Evolutionary conservation across 495 filamentous ascomycete genomes (phyloP).

Genomic region (Hyaloscypha finlandica): DNA sequence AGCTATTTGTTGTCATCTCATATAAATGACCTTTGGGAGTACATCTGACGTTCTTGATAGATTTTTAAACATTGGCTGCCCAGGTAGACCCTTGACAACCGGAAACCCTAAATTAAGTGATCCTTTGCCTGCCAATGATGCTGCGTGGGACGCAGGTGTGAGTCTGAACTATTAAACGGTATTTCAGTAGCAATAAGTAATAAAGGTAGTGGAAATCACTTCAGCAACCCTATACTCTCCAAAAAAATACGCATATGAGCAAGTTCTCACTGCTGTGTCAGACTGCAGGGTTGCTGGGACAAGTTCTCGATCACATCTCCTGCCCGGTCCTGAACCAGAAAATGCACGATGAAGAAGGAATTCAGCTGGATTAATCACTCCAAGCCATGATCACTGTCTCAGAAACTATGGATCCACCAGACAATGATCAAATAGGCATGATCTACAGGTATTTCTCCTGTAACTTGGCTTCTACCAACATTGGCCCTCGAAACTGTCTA

Average conservation of each 20-base stretch:
- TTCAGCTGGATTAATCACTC: conserved; percentile 14
- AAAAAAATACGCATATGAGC: conserved; percentile 5
- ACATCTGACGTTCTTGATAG: not conserved
- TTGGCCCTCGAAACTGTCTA: too few relatives aligned
- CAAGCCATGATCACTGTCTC: conserved; percentile 7
- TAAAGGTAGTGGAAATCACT: not conserved
- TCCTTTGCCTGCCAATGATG: conserved; percentile 46
- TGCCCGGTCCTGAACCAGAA: not conserved
- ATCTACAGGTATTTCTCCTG: not conserved
- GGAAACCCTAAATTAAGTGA: conserved; percentile 41
- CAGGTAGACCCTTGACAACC: conserved; percentile 19
- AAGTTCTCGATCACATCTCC: conserved; percentile 13
- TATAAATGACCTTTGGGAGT: too few relatives aligned
- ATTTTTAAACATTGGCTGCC: conserved; percentile 4
- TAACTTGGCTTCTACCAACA: too few relatives aligned
- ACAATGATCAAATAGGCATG: conserved; percentile 4
- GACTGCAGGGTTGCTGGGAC: conserved; percentile 13
- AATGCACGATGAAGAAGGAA: not conserved
- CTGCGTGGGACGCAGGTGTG: conserved; percentile 37
- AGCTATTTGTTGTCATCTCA: not conserved
- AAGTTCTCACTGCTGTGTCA: conserved; percentile 6
- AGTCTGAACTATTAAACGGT: not conserved
- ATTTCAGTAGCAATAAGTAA: not conserved
- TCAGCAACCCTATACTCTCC: conserved; percentile 12
- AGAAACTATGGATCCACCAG: conserved; percentile 1